Evolutionary conservation across 345 rosid genomes (phyloP), one percentile per base, ranked within the genome.

Genomic region (Salix koriyanagi): DNA sequence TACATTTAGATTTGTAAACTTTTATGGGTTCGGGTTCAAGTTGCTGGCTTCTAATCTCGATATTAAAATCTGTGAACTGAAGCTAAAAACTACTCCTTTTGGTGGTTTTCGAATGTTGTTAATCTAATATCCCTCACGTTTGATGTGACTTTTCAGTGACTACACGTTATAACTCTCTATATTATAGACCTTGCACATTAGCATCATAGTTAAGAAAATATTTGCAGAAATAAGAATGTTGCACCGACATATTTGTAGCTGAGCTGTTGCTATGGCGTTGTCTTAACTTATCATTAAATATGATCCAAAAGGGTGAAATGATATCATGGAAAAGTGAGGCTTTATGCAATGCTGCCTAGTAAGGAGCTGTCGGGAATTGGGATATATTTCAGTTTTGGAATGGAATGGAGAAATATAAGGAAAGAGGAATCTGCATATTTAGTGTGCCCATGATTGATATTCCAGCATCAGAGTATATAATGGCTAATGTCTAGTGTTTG

Each of bases 21-120:
- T n/a, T 65, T 71, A 60, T 78, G 70, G 30, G 46, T 73, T 69
- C 76, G 41, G 72, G 44, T 67, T 74, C 54, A 56, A 36, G 32
- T 30, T 74, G 54, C 52, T 68, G 65, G 72, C 18, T 44, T 76
- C 58, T 67, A 30, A 52, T 70, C 15, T 73, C 48, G 65, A 16
- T 32, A 39, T 34, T 41, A 21, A 34, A 21, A 54, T 54, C 23
- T 76, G 44, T 34, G 9, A 44, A 42, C 50, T 68, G 28, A 56
- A 36, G 41, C 46, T 34, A 12, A 39, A 62, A 26, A 15, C 54
- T 73, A 42, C 37, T 13, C 5, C 16, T 44, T 2, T 19, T 18
- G 36, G 32, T 75, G 48, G 34, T 34, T 65, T 28, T 75, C 62
- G 23, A 19, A 23, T 42, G 76, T 18, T 44, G 60, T 26, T 39